A percentile compares a stretch with the other conserved stretches of the same genome.
These are phyloP conservation scores for Termitomyces sp. DNA, from an alignment of 768 basidiomycete species.

Conservation along the genomic window DNA sequence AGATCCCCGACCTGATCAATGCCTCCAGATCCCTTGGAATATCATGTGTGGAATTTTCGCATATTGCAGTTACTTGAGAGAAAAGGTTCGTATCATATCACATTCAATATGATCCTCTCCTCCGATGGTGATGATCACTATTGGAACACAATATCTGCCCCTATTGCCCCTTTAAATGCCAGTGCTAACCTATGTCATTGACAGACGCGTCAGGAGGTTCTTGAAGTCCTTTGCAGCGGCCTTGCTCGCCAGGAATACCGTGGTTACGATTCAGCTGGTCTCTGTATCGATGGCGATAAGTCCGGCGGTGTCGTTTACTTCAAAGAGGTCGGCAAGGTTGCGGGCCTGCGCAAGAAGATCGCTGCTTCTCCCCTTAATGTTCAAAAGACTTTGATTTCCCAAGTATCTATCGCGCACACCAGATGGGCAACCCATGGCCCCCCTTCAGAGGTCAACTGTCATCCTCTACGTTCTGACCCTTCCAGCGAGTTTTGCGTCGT, in stretches of 20 bases:
- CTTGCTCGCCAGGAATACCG: slow-evolving; percentile 96
- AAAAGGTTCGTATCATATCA: slow-evolving; percentile 62
- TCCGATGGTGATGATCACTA: background rate
- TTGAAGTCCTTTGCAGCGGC: slow-evolving; percentile 87
- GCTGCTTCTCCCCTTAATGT: slow-evolving; percentile 66
- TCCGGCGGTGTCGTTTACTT: slow-evolving; percentile 74
- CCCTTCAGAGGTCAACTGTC: slow-evolving; percentile 86
- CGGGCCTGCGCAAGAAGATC: slow-evolving; percentile 86
- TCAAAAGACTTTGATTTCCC: slow-evolving; percentile 70
- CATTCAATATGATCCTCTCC: background rate
- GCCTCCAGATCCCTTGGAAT: background rate
- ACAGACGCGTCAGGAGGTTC: slow-evolving; percentile 84
- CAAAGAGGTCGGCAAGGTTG: slow-evolving; percentile 98
- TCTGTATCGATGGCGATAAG: slow-evolving; percentile 90
- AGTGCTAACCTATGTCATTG: slow-evolving; percentile 11
- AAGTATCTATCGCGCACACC: slow-evolving; percentile 97
- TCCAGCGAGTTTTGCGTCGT: slow-evolving; percentile 85
- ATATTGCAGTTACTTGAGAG: slow-evolving; percentile 92
- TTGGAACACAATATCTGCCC: background rate
- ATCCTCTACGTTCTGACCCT: slow-evolving; percentile 85
- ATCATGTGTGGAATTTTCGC: slow-evolving; percentile 94
- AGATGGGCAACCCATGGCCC: slow-evolving; percentile 99
- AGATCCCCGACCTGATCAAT: background rate
- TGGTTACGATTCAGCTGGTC: slow-evolving; percentile 94
- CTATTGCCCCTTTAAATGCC: background rate